A percentile compares a stretch with the other conserved stretches of the same genome.
These are phyloP conservation scores for Ceratocystis cubensis DNA, from an alignment of 2,329 filamentous ascomycete genomes.

Conservation along the genomic window DNA sequence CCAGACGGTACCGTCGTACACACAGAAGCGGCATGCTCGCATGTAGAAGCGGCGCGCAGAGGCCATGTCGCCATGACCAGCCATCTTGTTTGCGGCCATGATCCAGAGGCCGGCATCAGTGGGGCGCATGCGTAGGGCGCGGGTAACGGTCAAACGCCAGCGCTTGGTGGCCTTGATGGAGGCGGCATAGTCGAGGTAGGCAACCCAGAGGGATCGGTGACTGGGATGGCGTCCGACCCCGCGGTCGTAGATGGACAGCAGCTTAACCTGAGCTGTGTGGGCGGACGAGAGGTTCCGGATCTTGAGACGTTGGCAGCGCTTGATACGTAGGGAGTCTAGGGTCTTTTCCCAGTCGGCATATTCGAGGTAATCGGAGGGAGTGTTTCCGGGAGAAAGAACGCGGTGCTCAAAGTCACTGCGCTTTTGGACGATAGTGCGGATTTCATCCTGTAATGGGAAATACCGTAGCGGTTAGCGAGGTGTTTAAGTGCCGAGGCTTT, in stretches of 20 bases:
- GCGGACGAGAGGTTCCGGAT: slow-evolving; percentile 54
- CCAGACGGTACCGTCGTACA: slow-evolving; percentile 61
- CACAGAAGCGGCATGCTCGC: slow-evolving; percentile 81
- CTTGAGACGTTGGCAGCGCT: slow-evolving; percentile 68
- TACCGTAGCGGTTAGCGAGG: slow-evolving; percentile 7
- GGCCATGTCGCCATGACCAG: slow-evolving; percentile 74
- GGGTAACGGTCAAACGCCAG: slow-evolving; percentile 51
- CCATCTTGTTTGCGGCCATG: slow-evolving; percentile 65
- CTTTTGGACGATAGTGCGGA: slow-evolving; percentile 75
- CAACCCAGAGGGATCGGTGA: slow-evolving; percentile 71
- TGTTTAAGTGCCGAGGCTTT: neutral
- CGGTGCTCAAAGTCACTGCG: slow-evolving; percentile 89
- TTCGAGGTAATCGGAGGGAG: slow-evolving; percentile 64
- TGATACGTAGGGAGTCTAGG: slow-evolving; percentile 63
- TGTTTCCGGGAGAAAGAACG: slow-evolving; percentile 67
- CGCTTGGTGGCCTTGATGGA: slow-evolving; percentile 53
- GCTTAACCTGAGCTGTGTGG: slow-evolving; percentile 63
- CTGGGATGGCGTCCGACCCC: slow-evolving; percentile 74
- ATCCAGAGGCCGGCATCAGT: slow-evolving; percentile 75
- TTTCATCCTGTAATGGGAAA: slow-evolving; percentile 55
- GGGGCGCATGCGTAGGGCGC: slow-evolving; percentile 74
- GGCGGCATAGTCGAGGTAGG: slow-evolving; percentile 73
- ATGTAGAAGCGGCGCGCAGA: slow-evolving; percentile 76
- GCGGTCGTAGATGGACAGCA: slow-evolving; percentile 82
- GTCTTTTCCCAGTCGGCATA: slow-evolving; percentile 65